Evolutionary conservation across 2,329 filamentous ascomycete species (phyloP).

Genomic region (Trichoderma endophyticum): DNA sequence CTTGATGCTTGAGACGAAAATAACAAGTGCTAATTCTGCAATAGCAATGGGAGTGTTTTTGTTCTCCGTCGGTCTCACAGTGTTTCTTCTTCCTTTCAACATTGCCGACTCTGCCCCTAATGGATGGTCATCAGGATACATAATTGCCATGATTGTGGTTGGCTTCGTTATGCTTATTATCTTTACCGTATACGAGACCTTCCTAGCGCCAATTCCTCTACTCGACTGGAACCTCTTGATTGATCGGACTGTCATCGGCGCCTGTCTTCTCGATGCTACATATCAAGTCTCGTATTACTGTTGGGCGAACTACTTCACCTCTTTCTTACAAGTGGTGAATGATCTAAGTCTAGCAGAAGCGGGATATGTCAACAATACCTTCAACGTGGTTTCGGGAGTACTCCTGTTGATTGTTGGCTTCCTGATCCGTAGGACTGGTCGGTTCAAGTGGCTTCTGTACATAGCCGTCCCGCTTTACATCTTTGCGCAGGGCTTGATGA

Average conservation of each 20-base stretch:
- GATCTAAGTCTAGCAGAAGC: conserved; percentile 41
- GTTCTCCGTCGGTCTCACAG: conserved; percentile 52
- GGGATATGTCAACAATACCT: conserved; percentile 48
- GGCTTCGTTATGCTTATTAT: conserved; percentile 55
- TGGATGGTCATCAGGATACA: conserved; percentile 51
- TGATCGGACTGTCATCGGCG: conserved; percentile 50
- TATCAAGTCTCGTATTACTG: conserved; percentile 50
- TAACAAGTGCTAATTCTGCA: not conserved
- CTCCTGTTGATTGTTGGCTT: conserved; percentile 48
- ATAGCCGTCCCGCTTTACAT: conserved; percentile 52
- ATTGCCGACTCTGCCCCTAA: conserved; percentile 47
- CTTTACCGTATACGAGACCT: conserved; percentile 58
- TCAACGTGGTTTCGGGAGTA: conserved; percentile 50
- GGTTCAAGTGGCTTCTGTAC: conserved; percentile 48
- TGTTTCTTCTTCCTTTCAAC: conserved; percentile 65
- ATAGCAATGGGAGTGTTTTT: conserved; percentile 52
- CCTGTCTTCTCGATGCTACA: conserved; percentile 43
- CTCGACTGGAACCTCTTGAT: conserved; percentile 50
- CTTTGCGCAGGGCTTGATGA: conserved; percentile 43
- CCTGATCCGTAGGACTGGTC: conserved; percentile 43
- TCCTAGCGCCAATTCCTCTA: conserved; percentile 55
- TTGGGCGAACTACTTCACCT: conserved; percentile 55
- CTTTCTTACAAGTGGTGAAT: conserved; percentile 53
- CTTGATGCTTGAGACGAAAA: no score
- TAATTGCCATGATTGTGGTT: conserved; percentile 59